Base-by-base conservation (phyloP, 2,329 filamentous ascomycete species). In the Phyllosticta citribraziliensis region DNA sequence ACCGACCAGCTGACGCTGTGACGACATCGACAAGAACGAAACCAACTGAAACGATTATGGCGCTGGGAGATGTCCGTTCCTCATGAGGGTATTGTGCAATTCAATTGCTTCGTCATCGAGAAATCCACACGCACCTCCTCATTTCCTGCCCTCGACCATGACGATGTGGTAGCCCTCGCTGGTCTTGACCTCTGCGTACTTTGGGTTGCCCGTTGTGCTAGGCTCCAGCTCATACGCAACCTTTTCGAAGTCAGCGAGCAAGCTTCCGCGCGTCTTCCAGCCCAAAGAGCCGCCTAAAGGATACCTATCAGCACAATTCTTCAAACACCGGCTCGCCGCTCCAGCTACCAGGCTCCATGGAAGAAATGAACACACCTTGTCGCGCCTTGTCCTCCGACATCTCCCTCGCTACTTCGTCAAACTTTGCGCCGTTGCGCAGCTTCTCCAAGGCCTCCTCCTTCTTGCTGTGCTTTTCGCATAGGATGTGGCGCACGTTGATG, bases 361-460 rank as follows among this genome's bases (percentile, higher is more conserved):
- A 57, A 27, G 30, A 19, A 17, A 19, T 57, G 55, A 52, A 14
- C 74, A 57, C 30, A 74, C 73, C 86, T 73, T 84, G 80, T 64
- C 85, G 79, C 4, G 88, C 87, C 75, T 92, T 91, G 72, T 92
- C 88, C 73, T 91, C 88, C 0, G 86, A 89, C 69, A 83, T 88
- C 66, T 86, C 83, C 58, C 83, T 77, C 10, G 88, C 88, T 5
- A 91, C 87, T 55, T 88, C 85, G 67, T 91, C 88, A 68, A 91
- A 92, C 67, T 87, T 89, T 57, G 79, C 79, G 1, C 88, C 87
- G 3, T 79, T 82, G 50, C 80, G 80, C 57, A 92, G 73, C 74
- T 89, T 87, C 61, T 81, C 82, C 17, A 91, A 72, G 0, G 88
- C 88, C 70, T 90, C 86, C 69, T 91, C 88, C 70, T 90, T 91